These are phyloP conservation scores for Coemansia sp. DNA, from an alignment of 192 early-diverging fungal genomes.

Conservation along the genomic window DNA sequence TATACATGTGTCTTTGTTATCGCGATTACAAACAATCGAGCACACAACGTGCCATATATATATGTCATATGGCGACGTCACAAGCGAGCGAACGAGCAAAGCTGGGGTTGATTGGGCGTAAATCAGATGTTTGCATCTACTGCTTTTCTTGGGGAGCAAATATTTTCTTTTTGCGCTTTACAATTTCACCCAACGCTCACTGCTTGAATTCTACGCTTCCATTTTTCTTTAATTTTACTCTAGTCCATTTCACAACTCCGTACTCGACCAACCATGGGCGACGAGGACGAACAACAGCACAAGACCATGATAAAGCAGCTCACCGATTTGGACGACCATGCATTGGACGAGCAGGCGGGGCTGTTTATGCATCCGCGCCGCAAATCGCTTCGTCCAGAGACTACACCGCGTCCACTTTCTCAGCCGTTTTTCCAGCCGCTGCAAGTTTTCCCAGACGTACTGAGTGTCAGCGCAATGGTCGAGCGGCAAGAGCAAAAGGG, in stretches of 20 bases:
- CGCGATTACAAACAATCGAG: no score
- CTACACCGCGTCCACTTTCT: constrained; percentile 45
- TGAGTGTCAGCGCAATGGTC: constrained; percentile 55
- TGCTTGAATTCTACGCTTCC: background rate
- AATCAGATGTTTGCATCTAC: background rate
- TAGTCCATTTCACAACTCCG: background rate
- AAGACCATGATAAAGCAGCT: constrained; percentile 59
- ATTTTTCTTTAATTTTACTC: background rate
- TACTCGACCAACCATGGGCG: constrained; percentile 21
- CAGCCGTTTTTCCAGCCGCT: constrained; percentile 56
- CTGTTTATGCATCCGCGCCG: constrained; percentile 54
- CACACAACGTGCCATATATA: no score
- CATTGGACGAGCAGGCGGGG: constrained; percentile 55
- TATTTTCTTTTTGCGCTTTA: background rate
- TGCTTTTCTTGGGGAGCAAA: background rate
- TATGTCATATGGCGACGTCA: background rate
- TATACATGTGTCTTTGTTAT: no score
- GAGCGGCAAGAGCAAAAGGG: constrained; percentile 49
- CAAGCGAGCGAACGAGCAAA: background rate
- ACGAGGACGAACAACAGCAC: constrained; percentile 46
- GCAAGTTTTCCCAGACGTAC: constrained; percentile 55
- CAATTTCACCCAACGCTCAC: background rate
- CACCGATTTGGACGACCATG: constrained; percentile 58
- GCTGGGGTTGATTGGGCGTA: background rate
- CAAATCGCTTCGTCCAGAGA: constrained; percentile 43